Evolutionary conservation across 1,284 basidiomycete genomes (phyloP), one percentile per base, ranked within the genome.

Genomic region (Golubevia sp.): DNA sequence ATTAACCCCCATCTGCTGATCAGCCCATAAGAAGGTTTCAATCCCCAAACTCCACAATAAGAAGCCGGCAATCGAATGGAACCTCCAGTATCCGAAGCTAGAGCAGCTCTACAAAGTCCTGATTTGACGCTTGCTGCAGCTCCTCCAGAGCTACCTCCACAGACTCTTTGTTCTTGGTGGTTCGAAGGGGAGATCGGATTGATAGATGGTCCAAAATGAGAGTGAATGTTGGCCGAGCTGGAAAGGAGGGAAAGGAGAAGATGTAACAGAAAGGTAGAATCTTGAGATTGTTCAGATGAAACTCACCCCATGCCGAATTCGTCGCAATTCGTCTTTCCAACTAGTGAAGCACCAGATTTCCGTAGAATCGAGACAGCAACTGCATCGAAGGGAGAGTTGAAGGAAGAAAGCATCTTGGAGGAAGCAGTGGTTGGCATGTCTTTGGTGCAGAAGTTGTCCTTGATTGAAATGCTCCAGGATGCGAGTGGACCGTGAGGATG

Each of bases 261-360:
- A 11, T 3, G 30, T 5, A 34, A 34, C 30, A 34, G 11, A 34
- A 34, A 34, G 30, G 11, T 3, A 34, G 11, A 34, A 34, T n/a
- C n/a, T n/a, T n/a, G n/a, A n/a, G n/a, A n/a, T n/a, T n/a, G 30
- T 34, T 34, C 30, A 34, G 30, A 5, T 11, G 30, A 34, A 11
- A 34, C 30, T 34, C 30, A 94, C 91, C 96, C 96, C 96, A 99
- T 99, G 0, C 95, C 95, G 84, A 99, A 99, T 84, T 98, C 96
- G 82, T 99, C 96, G 84, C 94, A 94, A 80, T 97, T 97, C 0
- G 94, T 91, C 85, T 96, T 96, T 1, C 93, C 94, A 0, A 91
- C 78, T 13, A 98, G 88, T 7, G 87, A 83, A 0, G 91, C 93
- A 1, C 93, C 94, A 0, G 88, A 87, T 0, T 85, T 68, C 0